Evolutionary conservation across 73 alveolate genomes (phyloP).

Genomic region (Tetrahymena malaccensis): DNA sequence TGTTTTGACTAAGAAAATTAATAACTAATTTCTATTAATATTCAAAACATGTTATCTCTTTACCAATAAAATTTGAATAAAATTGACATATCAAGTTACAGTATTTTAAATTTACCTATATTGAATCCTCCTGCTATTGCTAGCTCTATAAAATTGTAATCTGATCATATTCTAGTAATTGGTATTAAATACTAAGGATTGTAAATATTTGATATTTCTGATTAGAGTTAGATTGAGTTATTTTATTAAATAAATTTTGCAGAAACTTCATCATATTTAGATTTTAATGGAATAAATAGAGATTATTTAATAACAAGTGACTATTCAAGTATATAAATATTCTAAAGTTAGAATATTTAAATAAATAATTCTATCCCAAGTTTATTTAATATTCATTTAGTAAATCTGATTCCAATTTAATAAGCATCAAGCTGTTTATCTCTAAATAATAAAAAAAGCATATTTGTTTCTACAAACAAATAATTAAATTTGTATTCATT

Average conservation of each 20-base stretch:
- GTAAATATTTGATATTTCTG: not conserved
- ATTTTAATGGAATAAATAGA: not conserved
- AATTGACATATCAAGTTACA: not conserved
- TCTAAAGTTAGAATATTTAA: not conserved
- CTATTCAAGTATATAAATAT: not conserved
- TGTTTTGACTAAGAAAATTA: not conserved
- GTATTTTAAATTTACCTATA: not conserved
- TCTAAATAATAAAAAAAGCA: too few relatives aligned
- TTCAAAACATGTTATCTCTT: not conserved
- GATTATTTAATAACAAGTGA: not conserved
- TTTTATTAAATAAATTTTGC: not conserved
- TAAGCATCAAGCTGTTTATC: not conserved
- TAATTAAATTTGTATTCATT: too few relatives aligned
- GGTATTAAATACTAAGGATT: not conserved
- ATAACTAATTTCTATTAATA: not conserved
- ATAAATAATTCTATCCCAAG: not conserved
- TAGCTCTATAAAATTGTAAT: not conserved
- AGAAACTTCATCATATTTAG: not conserved
- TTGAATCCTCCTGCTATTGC: not conserved
- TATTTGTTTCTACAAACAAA: too few relatives aligned
- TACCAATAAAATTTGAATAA: not conserved
- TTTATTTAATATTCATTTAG: not conserved
- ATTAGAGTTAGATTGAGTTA: not conserved
- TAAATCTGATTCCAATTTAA: not conserved
- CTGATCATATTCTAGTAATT: not conserved